phyloP scores from a whole-genome alignment of 2,329 filamentous ascomycete species.

The Didymella pomorum region DNA sequence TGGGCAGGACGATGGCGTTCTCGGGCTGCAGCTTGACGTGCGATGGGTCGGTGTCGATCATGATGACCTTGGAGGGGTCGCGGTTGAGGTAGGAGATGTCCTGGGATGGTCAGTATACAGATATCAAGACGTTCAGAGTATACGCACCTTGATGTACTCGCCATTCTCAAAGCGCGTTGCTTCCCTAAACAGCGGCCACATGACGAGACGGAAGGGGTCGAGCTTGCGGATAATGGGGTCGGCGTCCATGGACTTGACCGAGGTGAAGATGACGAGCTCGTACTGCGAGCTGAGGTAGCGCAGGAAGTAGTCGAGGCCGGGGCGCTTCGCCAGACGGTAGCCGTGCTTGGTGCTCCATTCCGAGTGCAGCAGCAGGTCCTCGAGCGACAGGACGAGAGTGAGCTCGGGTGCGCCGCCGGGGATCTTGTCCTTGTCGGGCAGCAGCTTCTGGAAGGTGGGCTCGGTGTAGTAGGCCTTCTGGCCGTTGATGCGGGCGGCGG shows the following conservation, averaged over 20 bases:
- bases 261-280: constrained; percentile 95
- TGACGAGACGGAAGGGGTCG: constrained; percentile 92
- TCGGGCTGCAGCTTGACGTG: constrained; percentile 93
- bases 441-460: constrained; percentile 89
- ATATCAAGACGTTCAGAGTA: too few species aligned
- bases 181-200: constrained; percentile 93
- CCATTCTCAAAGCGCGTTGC: constrained; percentile 97
- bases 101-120: constrained; percentile 55
- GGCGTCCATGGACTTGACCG: constrained; percentile 80
- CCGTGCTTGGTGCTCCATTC: constrained; percentile 95
- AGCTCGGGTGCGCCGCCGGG: constrained; percentile 77
- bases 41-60: constrained; percentile 84
- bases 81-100: constrained; percentile 98
- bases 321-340: constrained; percentile 93
- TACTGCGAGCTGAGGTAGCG: constrained; percentile 98
- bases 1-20: constrained; percentile 89
- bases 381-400: constrained; percentile 89
- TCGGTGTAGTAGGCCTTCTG: constrained; percentile 94
- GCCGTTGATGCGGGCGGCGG: constrained; percentile 75
- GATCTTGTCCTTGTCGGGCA: constrained; percentile 74
- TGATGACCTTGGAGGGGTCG: constrained; percentile 91
- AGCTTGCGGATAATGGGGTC: constrained; percentile 91
- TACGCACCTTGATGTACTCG: constrained; percentile 86
- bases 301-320: constrained; percentile 95
- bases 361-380: constrained; percentile 93